Conservation (phyloP, 2,329 filamentous ascomycete genomes). For the Clarireedia homoeocarpa region DNA sequence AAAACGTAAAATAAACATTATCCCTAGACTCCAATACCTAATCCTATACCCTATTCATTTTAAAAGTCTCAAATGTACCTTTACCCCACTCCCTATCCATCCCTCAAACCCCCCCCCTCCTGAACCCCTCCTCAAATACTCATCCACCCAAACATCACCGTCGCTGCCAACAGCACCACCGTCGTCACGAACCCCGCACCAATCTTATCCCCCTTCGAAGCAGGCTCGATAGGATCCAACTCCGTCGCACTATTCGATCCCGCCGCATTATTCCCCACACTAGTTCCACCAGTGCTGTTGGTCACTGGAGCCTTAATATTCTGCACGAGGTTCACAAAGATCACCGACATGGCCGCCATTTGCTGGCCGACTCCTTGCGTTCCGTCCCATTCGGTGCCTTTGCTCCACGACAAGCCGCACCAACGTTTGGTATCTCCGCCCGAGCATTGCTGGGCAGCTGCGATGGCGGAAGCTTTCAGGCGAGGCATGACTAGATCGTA, state of each 20-base stretch:
- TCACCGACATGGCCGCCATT: slow-evolving; percentile 61
- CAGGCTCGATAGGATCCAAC: slow-evolving; percentile 17
- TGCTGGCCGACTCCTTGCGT: slow-evolving; percentile 59
- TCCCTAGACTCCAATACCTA: background rate
- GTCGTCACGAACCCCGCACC: slow-evolving; percentile 38
- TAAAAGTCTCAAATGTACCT: background rate
- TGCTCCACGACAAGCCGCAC: slow-evolving; percentile 51
- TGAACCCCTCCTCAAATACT: slow-evolving; percentile 14
- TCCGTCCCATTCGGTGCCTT: slow-evolving; percentile 40
- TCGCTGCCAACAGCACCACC: slow-evolving; percentile 24
- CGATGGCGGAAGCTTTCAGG: slow-evolving; percentile 44
- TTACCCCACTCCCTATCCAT: too few relatives aligned
- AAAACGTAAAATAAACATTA: background rate
- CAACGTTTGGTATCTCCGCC: slow-evolving; percentile 43
- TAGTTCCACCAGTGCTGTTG: slow-evolving; percentile 33
- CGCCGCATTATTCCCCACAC: slow-evolving; percentile 21
- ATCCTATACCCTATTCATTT: background rate
- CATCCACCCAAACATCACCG: slow-evolving; percentile 32
- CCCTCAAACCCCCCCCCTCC: too few relatives aligned
- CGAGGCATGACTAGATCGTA: slow-evolving; percentile 43
- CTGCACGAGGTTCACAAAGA: slow-evolving; percentile 34
- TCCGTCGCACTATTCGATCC: slow-evolving; percentile 14
- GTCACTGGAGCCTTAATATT: slow-evolving; percentile 22
- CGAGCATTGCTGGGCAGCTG: slow-evolving; percentile 49
- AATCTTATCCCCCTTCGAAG: slow-evolving; percentile 33